A percentile compares a stretch with the other conserved stretches of the same genome.
Conservation (phyloP, 2,329 filamentous ascomycete species). For the Sporothrix sp. region DNA sequence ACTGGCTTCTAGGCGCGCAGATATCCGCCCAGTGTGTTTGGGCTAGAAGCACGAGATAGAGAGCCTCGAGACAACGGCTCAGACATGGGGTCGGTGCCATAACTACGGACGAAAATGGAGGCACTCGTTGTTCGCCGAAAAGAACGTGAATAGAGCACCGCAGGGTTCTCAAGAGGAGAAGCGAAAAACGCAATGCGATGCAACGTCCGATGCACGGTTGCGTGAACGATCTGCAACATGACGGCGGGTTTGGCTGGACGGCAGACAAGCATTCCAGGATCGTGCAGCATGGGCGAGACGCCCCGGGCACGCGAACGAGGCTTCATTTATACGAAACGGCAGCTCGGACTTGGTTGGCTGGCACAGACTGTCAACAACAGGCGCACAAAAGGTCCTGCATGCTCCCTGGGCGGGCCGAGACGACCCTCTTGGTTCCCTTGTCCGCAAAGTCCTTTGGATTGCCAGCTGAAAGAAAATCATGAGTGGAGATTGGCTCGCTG, state of each 20-base stretch:
- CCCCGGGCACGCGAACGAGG: not conserved
- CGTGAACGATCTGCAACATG: too few relatives aligned
- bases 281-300: slow-evolving; percentile 4
- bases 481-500: slow-evolving; percentile 4
- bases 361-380: not conserved
- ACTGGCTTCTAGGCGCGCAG: too few relatives aligned
- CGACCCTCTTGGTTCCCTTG: not conserved
- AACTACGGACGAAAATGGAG: too few relatives aligned
- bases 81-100: too few relatives aligned
- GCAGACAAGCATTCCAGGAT: too few relatives aligned
- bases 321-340: slow-evolving; percentile 4
- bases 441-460: not conserved
- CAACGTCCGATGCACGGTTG: too few relatives aligned
- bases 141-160: too few relatives aligned
- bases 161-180: too few relatives aligned
- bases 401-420: not conserved
- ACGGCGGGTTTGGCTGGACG: too few relatives aligned
- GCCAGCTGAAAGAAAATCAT: not conserved
- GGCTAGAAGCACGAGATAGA: not conserved
- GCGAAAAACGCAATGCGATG: too few relatives aligned
- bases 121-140: too few relatives aligned
- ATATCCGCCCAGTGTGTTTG: too few relatives aligned
- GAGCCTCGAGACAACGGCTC: not conserved
- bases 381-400: not conserved
- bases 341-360: not conserved